phyloP scores from a whole-genome alignment of 306 rosid genomes.

The Lathyrus sativus region DNA sequence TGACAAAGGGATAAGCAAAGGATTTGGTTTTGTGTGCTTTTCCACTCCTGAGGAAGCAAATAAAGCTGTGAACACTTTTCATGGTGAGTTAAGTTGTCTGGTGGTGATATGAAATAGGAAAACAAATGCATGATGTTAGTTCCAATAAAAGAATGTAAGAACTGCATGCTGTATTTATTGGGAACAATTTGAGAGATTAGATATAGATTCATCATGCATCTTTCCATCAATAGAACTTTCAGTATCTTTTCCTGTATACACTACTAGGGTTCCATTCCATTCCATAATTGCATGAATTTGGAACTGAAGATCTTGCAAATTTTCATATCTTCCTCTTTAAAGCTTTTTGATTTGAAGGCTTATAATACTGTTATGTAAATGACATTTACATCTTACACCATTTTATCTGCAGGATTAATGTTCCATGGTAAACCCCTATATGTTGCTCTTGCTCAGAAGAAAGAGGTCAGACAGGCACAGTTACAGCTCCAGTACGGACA shows the following conservation, averaged over 20 bases:
- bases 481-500: constrained; percentile 70
- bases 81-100: constrained; percentile 47
- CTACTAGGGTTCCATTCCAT: constrained; percentile 10
- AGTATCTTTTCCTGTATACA: constrained; percentile 3
- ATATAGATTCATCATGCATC: not conserved
- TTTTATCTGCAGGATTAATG: constrained; percentile 62
- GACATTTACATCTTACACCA: constrained; percentile 23
- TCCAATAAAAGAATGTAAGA: constrained; percentile 11
- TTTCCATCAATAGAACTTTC: constrained; percentile 23
- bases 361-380: constrained; percentile 3
- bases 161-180: constrained; percentile 5
- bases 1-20: constrained; percentile 76
- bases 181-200: constrained; percentile 17
- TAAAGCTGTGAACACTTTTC: constrained; percentile 78
- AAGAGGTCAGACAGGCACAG: constrained; percentile 80
- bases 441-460: constrained; percentile 86
- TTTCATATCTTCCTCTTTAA: constrained; percentile 14
- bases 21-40: constrained; percentile 92
- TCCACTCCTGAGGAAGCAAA: constrained; percentile 84
- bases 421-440: constrained; percentile 81
- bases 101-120: constrained; percentile 31
- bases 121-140: constrained; percentile 21
- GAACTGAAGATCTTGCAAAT: constrained; percentile 16
- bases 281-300: constrained; percentile 13
- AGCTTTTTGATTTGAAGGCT: constrained; percentile 5